Evolutionary conservation across 768 basidiomycete genomes (phyloP).

Genomic region (Suillus fuscotomentosus): DNA sequence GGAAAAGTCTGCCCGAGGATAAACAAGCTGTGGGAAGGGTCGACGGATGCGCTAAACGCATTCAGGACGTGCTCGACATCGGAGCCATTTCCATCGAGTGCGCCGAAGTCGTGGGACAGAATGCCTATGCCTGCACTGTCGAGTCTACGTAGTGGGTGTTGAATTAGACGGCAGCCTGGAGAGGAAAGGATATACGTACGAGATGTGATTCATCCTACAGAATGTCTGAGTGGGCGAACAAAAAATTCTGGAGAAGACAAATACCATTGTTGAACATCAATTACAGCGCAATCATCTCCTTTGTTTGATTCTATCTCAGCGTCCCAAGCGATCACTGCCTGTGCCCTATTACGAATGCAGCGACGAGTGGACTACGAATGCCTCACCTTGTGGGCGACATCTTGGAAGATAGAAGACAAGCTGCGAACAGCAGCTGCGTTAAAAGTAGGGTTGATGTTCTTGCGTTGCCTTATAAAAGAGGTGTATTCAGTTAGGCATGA

Average conservation of each 20-base stretch:
- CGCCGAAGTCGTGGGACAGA: too few species aligned
- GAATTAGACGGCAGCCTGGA: background rate
- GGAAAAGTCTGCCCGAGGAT: too few species aligned
- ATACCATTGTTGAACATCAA: background rate
- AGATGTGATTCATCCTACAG: background rate
- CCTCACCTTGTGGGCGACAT: constrained; percentile 48
- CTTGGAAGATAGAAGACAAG: constrained; percentile 41
- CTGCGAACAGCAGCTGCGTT: too few species aligned
- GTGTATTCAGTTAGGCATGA: too few species aligned
- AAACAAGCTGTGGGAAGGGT: too few species aligned
- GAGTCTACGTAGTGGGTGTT: background rate
- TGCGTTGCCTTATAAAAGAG: too few species aligned
- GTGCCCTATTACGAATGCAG: background rate
- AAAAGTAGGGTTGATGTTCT: too few species aligned
- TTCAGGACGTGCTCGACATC: too few species aligned
- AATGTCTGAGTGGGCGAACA: background rate
- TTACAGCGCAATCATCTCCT: background rate
- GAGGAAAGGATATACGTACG: background rate
- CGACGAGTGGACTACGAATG: background rate
- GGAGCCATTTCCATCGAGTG: too few species aligned
- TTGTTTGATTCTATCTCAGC: background rate
- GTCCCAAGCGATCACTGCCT: background rate
- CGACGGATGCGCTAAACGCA: too few species aligned
- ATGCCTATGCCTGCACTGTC: too few species aligned
- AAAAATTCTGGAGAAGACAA: background rate